Percentiles rank a stretch among this genome's conserved stretches.
phyloP scores from a whole-genome alignment of 345 rosid species.

The Streptanthus diversifolius region DNA sequence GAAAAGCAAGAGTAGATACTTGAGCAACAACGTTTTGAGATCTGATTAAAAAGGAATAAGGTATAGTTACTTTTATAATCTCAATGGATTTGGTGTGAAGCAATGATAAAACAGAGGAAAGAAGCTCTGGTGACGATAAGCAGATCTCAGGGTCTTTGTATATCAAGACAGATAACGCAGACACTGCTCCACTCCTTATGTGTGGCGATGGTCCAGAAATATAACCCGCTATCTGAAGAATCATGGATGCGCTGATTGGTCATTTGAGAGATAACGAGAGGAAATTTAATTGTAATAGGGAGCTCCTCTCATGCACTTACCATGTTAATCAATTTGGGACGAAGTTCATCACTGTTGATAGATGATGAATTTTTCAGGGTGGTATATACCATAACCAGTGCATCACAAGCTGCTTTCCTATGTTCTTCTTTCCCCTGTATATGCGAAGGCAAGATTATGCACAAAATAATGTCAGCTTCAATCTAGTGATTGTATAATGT shows the following conservation, averaged over 20 bases:
- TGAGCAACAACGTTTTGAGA: not conserved
- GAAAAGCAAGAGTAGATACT: not conserved
- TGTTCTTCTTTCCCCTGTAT: slow-evolving; percentile 68
- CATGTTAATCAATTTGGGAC: slow-evolving; percentile 70
- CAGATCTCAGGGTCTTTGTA: slow-evolving; percentile 62
- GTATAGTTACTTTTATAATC: slow-evolving; percentile 63
- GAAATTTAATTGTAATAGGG: not conserved
- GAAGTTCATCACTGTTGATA: slow-evolving; percentile 39
- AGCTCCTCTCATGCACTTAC: slow-evolving; percentile 37
- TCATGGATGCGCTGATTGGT: slow-evolving; percentile 4
- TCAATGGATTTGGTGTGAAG: slow-evolving; percentile 76
- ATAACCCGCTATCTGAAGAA: slow-evolving; percentile 77
- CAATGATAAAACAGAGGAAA: slow-evolving; percentile 72
- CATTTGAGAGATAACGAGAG: not conserved
- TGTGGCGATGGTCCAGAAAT: slow-evolving; percentile 89
- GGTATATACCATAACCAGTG: slow-evolving; percentile 55
- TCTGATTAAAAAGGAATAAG: not conserved
- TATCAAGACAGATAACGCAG: slow-evolving; percentile 78
- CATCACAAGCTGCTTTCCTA: slow-evolving; percentile 77
- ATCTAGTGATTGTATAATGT: no score
- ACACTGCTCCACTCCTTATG: slow-evolving; percentile 89
- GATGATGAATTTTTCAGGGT: slow-evolving; percentile 43
- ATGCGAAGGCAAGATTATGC: slow-evolving; percentile 6
- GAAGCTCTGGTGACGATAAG: slow-evolving; percentile 58
- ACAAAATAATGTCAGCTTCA: no score